phyloP scores from a whole-genome alignment of 306 rosid species.

The Cicer arietinum region DNA sequence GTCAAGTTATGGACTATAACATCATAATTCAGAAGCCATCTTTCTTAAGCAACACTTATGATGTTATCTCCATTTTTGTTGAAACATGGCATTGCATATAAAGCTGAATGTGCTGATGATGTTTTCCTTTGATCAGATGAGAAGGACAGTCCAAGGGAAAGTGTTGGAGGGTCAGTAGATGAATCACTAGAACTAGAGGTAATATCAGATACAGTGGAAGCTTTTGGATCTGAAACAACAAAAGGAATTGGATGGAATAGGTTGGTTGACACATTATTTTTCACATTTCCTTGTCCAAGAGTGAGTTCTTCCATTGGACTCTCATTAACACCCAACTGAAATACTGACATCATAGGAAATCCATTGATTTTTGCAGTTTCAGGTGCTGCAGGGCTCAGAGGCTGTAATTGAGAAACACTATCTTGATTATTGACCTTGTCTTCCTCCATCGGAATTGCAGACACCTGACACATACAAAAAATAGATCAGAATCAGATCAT shows the following conservation, averaged over 20 bases:
- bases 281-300: constrained; percentile 58
- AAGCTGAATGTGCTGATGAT: constrained; percentile 64
- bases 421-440: constrained; percentile 67
- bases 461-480: constrained; percentile 59
- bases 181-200: constrained; percentile 51
- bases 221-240: constrained; percentile 43
- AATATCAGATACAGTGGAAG: constrained; percentile 46
- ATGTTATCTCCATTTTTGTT: constrained; percentile 72
- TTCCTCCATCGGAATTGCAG: constrained; percentile 74
- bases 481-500: constrained; percentile 33
- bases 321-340: constrained; percentile 52
- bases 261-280: constrained; percentile 45
- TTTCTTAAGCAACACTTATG: constrained; percentile 73
- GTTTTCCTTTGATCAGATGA: constrained; percentile 66
- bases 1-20: constrained; percentile 48
- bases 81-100: constrained; percentile 66
- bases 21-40: constrained; percentile 24
- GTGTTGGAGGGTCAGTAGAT: constrained; percentile 57
- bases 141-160: constrained; percentile 81
- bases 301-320: constrained; percentile 60
- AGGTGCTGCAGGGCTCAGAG: constrained; percentile 50
- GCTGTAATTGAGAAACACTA: constrained; percentile 53
- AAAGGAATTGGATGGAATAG: constrained; percentile 51
- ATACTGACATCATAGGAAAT: constrained; percentile 57
- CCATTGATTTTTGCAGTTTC: constrained; percentile 58